phyloP scores from a whole-genome alignment of 2,329 filamentous ascomycete genomes.

The Fusarium staphyleae region DNA sequence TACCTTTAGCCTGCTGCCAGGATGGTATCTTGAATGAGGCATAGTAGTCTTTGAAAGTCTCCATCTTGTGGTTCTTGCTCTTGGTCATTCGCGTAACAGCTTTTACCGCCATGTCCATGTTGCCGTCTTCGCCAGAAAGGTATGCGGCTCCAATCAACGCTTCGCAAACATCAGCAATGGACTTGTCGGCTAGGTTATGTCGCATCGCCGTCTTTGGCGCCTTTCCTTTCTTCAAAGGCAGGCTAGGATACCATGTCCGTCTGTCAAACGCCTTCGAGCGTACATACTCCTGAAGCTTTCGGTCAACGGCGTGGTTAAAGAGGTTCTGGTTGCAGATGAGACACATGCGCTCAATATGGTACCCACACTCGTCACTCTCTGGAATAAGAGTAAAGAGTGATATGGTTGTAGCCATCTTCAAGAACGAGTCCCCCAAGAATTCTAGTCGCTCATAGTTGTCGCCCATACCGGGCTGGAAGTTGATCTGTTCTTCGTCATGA shows the following conservation, averaged over 20 bases:
- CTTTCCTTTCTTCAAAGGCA: slow-evolving; percentile 79
- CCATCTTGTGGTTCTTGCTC: slow-evolving; percentile 72
- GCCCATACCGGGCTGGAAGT: slow-evolving; percentile 86
- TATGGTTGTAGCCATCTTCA: slow-evolving; percentile 96
- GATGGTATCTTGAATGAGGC: slow-evolving; percentile 70
- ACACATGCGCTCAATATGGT: slow-evolving; percentile 89
- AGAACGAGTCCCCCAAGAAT: slow-evolving; percentile 89
- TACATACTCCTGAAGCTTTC: slow-evolving; percentile 75
- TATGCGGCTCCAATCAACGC: slow-evolving; percentile 90
- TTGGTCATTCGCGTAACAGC: slow-evolving; percentile 75
- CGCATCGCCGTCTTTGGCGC: slow-evolving; percentile 51
- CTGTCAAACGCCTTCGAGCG: slow-evolving; percentile 84
- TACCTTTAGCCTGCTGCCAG: slow-evolving; percentile 71
- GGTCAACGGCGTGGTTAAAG: slow-evolving; percentile 74
- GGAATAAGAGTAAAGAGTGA: slow-evolving; percentile 80
- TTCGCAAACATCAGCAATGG: slow-evolving; percentile 92
- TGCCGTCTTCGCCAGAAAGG: slow-evolving; percentile 53
- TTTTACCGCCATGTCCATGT: slow-evolving; percentile 65
- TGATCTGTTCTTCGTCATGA: slow-evolving; percentile 69
- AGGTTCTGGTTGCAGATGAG: slow-evolving; percentile 92
- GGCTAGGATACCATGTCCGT: slow-evolving; percentile 86
- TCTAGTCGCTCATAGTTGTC: slow-evolving; percentile 95
- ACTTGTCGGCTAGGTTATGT: slow-evolving; percentile 84
- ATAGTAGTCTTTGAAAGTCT: slow-evolving; percentile 76
- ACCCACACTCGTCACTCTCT: slow-evolving; percentile 81